phyloP scores from a whole-genome alignment of 495 filamentous ascomycete genomes.

The Neurospora sp. region DNA sequence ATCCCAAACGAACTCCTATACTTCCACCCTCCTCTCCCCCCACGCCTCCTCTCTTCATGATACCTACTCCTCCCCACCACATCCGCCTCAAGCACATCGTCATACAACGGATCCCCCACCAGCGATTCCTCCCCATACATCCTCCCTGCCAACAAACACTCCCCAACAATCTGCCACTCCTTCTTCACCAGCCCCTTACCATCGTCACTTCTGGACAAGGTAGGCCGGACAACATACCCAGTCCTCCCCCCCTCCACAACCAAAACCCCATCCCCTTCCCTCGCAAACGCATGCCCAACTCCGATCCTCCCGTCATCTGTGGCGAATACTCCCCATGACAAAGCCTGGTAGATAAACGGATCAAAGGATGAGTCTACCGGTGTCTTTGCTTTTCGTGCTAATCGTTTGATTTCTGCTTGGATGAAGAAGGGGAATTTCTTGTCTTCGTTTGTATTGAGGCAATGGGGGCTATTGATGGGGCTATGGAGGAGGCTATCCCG shows the following conservation, averaged over 20 bases:
- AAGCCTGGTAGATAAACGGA: background rate
- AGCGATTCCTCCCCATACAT: background rate
- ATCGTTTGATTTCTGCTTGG: background rate
- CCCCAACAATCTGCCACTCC: background rate
- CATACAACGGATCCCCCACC: background rate
- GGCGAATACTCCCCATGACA: background rate
- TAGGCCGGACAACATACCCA: no score
- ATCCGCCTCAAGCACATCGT: background rate
- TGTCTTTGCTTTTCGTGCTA: background rate
- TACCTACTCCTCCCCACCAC: background rate
- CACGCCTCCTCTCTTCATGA: background rate
- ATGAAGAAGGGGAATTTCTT: background rate
- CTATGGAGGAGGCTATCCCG: background rate
- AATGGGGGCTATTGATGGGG: background rate
- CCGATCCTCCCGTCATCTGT: background rate
- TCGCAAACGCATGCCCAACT: background rate
- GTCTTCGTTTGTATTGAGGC: background rate
- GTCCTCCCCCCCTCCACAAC: background rate
- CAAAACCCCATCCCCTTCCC: background rate
- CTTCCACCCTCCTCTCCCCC: background rate
- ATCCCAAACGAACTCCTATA: background rate
- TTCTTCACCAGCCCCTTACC: background rate
- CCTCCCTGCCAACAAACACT: background rate
- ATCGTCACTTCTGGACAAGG: no score
- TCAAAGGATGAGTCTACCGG: background rate